Evolutionary conservation across 805 yeast genomes (phyloP).

Genomic region (Lachancea meyersii): DNA sequence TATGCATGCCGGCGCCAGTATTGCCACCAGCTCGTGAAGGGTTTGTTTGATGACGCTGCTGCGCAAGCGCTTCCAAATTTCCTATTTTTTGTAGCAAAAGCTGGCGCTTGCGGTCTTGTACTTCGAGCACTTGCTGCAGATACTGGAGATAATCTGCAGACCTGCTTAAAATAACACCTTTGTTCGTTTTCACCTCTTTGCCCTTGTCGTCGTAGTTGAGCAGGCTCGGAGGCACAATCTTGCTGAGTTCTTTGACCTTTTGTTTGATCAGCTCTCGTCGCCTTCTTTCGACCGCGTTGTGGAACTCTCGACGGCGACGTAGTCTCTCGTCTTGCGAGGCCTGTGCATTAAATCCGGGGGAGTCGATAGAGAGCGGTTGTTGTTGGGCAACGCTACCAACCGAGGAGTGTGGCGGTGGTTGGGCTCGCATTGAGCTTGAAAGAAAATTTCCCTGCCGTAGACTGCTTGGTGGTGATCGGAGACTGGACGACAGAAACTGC

Average conservation of each 20-base stretch:
- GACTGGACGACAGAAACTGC: conserved; percentile 17
- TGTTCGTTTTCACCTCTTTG: conserved; percentile 74
- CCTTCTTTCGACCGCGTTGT: conserved; percentile 89
- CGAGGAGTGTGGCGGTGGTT: conserved; percentile 30
- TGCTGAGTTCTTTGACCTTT: conserved; percentile 76
- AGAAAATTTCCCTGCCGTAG: conserved; percentile 28
- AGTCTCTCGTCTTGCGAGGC: conserved; percentile 55
- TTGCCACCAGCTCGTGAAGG: conserved; percentile 1
- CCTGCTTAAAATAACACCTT: conserved; percentile 67
- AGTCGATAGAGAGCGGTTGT: not conserved
- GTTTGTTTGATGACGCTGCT: not conserved
- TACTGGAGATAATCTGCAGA: conserved; percentile 75
- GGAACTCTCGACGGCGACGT: conserved; percentile 77
- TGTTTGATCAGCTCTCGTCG: conserved; percentile 88
- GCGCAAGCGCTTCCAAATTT: conserved; percentile 27
- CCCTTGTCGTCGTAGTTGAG: conserved; percentile 42
- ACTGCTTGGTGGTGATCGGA: conserved; percentile 32
- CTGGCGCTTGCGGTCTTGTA: conserved; percentile 46
- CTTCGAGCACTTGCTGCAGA: conserved; percentile 51
- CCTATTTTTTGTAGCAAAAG: conserved; percentile 37
- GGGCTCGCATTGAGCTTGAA: conserved; percentile 27
- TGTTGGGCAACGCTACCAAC: conserved; percentile 25
- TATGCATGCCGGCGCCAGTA: not conserved
- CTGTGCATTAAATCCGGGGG: conserved; percentile 11
- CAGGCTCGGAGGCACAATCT: conserved; percentile 71